Base-by-base conservation (phyloP, 768 basidiomycete species). In the Lactifluus subvellereus region DNA sequence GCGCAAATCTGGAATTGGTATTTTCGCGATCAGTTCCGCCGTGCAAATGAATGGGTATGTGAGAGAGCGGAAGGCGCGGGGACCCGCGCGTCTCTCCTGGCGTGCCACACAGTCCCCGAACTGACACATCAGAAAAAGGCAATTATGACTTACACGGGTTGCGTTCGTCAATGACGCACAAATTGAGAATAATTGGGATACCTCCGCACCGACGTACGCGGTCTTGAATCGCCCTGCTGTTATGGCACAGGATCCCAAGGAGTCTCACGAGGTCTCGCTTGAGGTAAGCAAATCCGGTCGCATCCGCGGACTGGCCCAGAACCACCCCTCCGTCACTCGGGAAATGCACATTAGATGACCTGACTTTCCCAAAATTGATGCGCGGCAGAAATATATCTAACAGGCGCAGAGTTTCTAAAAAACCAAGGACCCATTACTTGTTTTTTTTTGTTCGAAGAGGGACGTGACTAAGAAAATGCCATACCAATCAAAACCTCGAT, bases 241-340 rank as follows among this genome's bases (percentile, higher is more conserved):
- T 82, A 69, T 89, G 82, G 57, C 84, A 84, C 13, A 96, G 74
- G 52, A 90, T 80, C 6, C 91, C 92, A n/a, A 96, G 77, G 13
- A 96, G 76, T 18, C 90, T 87, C n/a, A 94, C 89, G 42, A 97
- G 80, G 74, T 95, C 91, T 50, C 92, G 82, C 74, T 96, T 96
- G 62, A 97, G 76, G 72, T 91, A 91, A 1, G 82, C 79, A 72
- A 96, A 94, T 14, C 88, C 85, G n/a, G 80, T 76, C 49, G 77
- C 70, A 58, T 81, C 82, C 58, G 22, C 40, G 56, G 51, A 42
- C 20, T 33, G 32, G 18, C 20, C 54, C 16, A 62, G 66, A 6
- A 65, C 60, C 7, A 6, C 53, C 9, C 30, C 48, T 0, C 13
- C 32, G 16, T 53, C 53, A 20, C 37, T 35, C 40, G 45, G 45